A percentile compares a stretch with the other conserved stretches of the same genome.
Conservation (phyloP, 768 basidiomycete species). For the Podaxis sp. region DNA sequence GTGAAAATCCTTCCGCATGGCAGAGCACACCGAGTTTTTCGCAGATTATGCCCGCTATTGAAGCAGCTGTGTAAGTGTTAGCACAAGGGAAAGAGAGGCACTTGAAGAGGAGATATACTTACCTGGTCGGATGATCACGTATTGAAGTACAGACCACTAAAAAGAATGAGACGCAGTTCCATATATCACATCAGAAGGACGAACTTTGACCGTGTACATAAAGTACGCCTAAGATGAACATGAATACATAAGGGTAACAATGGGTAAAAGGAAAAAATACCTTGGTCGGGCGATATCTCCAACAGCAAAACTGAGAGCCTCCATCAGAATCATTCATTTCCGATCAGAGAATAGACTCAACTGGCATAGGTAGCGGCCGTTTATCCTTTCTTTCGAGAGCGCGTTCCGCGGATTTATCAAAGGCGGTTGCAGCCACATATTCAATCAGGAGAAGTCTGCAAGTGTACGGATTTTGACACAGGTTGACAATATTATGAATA, state of each 20-base stretch:
- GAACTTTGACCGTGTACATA: conserved; percentile 81
- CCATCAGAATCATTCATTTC: background rate
- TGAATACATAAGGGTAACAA: background rate
- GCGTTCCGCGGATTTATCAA: conserved; percentile 55
- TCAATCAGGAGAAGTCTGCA: conserved; percentile 75
- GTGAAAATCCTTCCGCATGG: conserved; percentile 51
- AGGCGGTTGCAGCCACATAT: conserved; percentile 70
- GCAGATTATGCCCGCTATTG: conserved; percentile 77
- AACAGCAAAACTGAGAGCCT: conserved; percentile 63
- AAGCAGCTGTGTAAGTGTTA: conserved; percentile 35
- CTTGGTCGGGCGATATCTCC: conserved; percentile 80
- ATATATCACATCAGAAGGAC: conserved; percentile 2
- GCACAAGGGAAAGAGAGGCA: too few species aligned
- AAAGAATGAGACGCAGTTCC: background rate
- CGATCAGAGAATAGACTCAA: conserved; percentile 16
- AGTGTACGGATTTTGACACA: background rate
- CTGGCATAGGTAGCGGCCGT: conserved; percentile 62
- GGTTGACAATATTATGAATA: background rate
- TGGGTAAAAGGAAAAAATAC: conserved; percentile 25
- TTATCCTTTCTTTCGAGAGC: conserved; percentile 83
- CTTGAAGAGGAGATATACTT: background rate
- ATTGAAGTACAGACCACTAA: conserved; percentile 88
- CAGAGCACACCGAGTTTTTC: conserved; percentile 69
- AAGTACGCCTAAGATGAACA: conserved; percentile 61
- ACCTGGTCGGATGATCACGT: conserved; percentile 67